A percentile compares a stretch with the other conserved stretches of the same genome.
Evolutionary conservation across 2,329 filamentous ascomycete genomes (phyloP).

Genomic region (Cladophialophora yegresii): DNA sequence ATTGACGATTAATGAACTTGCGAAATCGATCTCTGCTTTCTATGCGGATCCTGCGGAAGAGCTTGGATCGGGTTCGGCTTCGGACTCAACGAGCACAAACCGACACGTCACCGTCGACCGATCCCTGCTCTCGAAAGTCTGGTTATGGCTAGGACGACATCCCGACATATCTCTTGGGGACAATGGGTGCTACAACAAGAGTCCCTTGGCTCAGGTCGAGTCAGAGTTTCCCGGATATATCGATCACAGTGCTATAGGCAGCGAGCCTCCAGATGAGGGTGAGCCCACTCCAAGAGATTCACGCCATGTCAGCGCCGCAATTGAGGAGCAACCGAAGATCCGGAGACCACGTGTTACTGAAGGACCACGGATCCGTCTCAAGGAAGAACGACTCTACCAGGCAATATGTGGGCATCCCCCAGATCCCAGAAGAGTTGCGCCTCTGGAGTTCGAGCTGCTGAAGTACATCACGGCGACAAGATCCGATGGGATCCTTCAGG

Average conservation of each 20-base stretch:
- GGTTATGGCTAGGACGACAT: slow-evolving; percentile 59
- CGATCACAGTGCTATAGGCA: neutral
- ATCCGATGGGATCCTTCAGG: slow-evolving; percentile 59
- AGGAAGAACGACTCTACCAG: slow-evolving; percentile 60
- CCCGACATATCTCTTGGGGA: slow-evolving; percentile 57
- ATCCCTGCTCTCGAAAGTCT: slow-evolving; percentile 56
- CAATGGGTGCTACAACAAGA: slow-evolving; percentile 45
- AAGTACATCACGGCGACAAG: slow-evolving; percentile 61
- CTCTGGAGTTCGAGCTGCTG: slow-evolving; percentile 58
- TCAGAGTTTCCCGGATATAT: slow-evolving; percentile 31
- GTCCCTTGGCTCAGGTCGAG: slow-evolving; percentile 48
- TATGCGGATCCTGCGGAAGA: slow-evolving; percentile 39
- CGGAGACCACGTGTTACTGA: neutral
- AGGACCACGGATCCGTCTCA: slow-evolving; percentile 51
- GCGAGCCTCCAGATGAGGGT: neutral
- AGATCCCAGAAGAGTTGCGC: slow-evolving; percentile 56
- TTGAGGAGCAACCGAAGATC: neutral
- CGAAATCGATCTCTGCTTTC: slow-evolving; percentile 42
- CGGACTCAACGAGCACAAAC: neutral
- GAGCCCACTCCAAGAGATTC: slow-evolving; percentile 1
- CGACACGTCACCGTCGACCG: slow-evolving; percentile 47
- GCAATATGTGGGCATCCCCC: slow-evolving; percentile 62
- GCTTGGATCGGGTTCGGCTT: neutral
- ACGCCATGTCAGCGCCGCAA: neutral
- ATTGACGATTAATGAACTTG: slow-evolving; percentile 38